Evolutionary conservation across 768 basidiomycete species (phyloP), one percentile per base, ranked within the genome.

Genomic region (Suillus variegatus): DNA sequence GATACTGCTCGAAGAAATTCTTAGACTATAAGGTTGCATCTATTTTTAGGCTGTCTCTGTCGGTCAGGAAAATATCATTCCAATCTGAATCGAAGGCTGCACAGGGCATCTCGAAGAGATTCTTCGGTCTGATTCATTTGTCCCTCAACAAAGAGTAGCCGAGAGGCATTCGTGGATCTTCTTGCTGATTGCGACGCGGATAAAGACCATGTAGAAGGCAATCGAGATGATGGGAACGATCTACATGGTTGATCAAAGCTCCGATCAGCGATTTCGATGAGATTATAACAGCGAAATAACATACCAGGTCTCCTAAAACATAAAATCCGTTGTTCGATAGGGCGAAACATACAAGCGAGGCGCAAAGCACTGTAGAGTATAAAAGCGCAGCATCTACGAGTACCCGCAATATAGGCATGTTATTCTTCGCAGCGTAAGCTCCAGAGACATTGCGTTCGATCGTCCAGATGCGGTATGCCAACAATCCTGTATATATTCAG

Each of bases 391-490:
- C 49, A 4, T 51, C 49, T 51, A 51, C 3, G 49, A 51, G 49
- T 3, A 51, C 49, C 25, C 49, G 49, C 7, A 51, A 28, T 51
- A 51, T 25, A 14, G 49, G 49, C 25, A 51, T 51, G 16, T 51
- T 16, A 16, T 54, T 38, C 18, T 61, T 61, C 47, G 25, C 16
- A 4, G 49, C 7, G 49, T 28, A 25, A 16, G 49, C 22, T 16
- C 49, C 25, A 25, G 49, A 65, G 60, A 51, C 49, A 14, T 51
- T 51, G 14, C 25, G 25, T 8, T 51, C 25, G 25, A 51, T 51
- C 14, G 49, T 28, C 49, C 49, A 51, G 25, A 65, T 65, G 57
- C 49, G 64, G 14, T 51, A 65, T 49, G 49, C 60, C 22, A 52
- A 32, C 9, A 65, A 40, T n/a, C 22, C 64, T 65, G 38, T n/a